phyloP scores from a whole-genome alignment of 345 rosid species.

The Ceriops tagal region DNA sequence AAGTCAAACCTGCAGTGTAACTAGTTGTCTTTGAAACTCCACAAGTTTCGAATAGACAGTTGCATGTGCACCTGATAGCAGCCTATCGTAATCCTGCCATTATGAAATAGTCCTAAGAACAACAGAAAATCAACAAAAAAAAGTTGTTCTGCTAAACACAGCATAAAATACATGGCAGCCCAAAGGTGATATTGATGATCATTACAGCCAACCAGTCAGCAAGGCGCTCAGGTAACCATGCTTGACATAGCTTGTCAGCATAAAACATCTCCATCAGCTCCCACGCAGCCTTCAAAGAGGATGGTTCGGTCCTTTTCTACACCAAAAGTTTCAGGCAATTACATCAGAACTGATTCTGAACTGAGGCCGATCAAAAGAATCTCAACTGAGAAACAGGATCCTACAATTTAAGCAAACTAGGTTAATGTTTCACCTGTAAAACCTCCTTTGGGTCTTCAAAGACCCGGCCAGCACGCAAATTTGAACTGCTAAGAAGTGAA shows the following conservation, averaged over 20 bases:
- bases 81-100: slow-evolving; percentile 76
- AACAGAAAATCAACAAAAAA: not conserved
- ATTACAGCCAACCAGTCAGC: slow-evolving; percentile 95
- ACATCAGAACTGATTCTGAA: not conserved
- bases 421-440: slow-evolving; percentile 41
- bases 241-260: slow-evolving; percentile 63
- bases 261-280: slow-evolving; percentile 87
- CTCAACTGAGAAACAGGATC: not conserved
- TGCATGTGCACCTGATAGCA: slow-evolving; percentile 49
- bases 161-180: slow-evolving; percentile 1
- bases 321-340: not conserved
- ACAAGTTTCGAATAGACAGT: slow-evolving; percentile 73
- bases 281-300: slow-evolving; percentile 89
- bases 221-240: slow-evolving; percentile 83
- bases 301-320: slow-evolving; percentile 57
- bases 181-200: slow-evolving; percentile 22
- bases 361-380: not conserved
- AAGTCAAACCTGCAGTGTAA: slow-evolving; percentile 61
- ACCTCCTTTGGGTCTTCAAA: slow-evolving; percentile 64
- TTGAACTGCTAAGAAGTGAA: slow-evolving; percentile 51
- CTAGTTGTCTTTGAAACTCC: slow-evolving; percentile 65
- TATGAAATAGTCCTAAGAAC: slow-evolving; percentile 8
- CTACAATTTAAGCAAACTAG: not conserved
- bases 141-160: slow-evolving; percentile 2
- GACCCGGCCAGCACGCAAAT: slow-evolving; percentile 30